Base-by-base conservation (phyloP, 257 asterid species). In the Salvia miltiorrhiza region DNA sequence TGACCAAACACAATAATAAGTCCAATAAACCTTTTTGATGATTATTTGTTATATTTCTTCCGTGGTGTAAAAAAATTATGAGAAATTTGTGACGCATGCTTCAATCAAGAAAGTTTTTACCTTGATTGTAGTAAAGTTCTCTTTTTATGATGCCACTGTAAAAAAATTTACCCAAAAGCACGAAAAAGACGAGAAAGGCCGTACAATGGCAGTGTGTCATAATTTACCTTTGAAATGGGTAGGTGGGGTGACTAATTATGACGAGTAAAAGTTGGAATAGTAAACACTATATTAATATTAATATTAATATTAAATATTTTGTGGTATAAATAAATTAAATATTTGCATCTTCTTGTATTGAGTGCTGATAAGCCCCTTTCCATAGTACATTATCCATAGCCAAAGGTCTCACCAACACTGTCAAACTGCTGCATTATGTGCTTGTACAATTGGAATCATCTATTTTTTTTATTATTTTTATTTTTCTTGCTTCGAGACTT, bases 161-260 rank as follows among this genome's bases (percentile, higher is more conserved):
- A 76, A 52, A 45, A 4, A 19, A 40, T 43, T 52, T 35, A 41
- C 23, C 23, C 32, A 64, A 75, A 64, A 73, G 75, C 61, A 60
- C 41, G 24, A 69, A 77, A 76, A 63, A 78, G 83, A 58, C 67
- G 72, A 58, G 3, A 23, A 28, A 26, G 32, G 14, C 76, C 74
- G 87, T 80, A 77, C 83, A 1, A 5, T 37, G 20, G 77, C 83
- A 78, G 75, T 35, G 74, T 55, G 67, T 77, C 77, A 80, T 68
- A 65, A 66, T 73, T 78, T 54, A 74, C 75, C 77, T 39, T 28
- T 47, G 75, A 64, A 11, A 32, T 37, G 65, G 60, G 76, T 69
- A 28, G 70, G 75, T 69, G 63, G 71, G 69, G 63, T 62, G n/a
- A 57, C 71, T 73, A 81, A 78, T 76, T 77, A 81, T 77, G 73